These are phyloP conservation scores for Saururus chinensis DNA, from an alignment of 164 flowering plant genomes.

Conservation along the genomic window DNA sequence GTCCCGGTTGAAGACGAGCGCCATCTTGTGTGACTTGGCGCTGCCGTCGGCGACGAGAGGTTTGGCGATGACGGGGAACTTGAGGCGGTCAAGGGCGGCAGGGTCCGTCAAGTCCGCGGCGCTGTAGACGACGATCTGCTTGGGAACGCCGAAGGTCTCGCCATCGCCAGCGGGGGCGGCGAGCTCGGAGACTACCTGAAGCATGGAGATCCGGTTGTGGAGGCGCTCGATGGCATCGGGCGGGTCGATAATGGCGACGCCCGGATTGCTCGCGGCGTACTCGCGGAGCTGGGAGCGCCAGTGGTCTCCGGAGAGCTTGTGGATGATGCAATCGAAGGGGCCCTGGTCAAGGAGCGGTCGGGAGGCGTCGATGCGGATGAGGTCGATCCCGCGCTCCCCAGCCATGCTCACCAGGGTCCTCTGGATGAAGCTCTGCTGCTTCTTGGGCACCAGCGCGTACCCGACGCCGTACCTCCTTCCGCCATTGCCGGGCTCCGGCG, in stretches of 20 bases:
- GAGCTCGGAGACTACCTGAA: conserved; percentile 63
- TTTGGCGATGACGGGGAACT: conserved; percentile 76
- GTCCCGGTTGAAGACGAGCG: conserved; percentile 42
- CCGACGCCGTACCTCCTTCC: conserved; percentile 24
- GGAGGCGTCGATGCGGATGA: conserved; percentile 23
- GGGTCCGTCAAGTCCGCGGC: conserved; percentile 22
- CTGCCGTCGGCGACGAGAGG: conserved; percentile 82
- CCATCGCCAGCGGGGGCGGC: conserved; percentile 12
- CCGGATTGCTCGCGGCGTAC: conserved; percentile 16
- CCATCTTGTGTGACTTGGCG: conserved; percentile 78
- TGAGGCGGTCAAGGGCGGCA: conserved; percentile 25
- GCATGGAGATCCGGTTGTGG: conserved; percentile 58
- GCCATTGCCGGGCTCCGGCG: conserved; percentile 6
- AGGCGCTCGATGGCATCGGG: conserved; percentile 28
- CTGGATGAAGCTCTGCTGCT: conserved; percentile 35
- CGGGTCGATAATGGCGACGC: conserved; percentile 21
- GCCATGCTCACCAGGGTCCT: conserved; percentile 23
- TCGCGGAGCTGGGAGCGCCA: conserved; percentile 26
- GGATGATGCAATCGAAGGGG: conserved; percentile 34
- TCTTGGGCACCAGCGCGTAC: conserved; percentile 33
- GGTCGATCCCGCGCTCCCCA: conserved; percentile 25
- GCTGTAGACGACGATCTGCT: conserved; percentile 55
- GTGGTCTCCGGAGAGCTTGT: conserved; percentile 25
- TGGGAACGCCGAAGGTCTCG: conserved; percentile 57
- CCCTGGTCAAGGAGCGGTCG: conserved; percentile 29